Base-by-base conservation (phyloP, 169 alveolate genomes). In the Plasmodium gallinaceum region DNA sequence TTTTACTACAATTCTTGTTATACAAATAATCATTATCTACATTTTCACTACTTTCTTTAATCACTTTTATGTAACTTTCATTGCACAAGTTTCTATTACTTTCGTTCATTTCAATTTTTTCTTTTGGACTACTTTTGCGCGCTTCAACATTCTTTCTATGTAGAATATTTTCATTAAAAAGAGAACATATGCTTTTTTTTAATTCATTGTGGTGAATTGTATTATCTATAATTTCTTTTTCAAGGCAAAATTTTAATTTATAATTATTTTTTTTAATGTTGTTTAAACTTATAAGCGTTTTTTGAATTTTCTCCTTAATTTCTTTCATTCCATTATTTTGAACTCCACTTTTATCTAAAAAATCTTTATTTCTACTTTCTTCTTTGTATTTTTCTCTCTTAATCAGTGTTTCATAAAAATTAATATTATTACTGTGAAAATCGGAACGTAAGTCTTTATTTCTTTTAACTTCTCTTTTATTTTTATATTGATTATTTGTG, bases 381-480 rank as follows among this genome's bases (percentile, higher is more conserved):
- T 32, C 80, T 60, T 61, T 83, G 45, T 54, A 46, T n/a, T 20
- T 22, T 68, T 51, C 71, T 18, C n/a, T 66, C 51, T 75, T 87
- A 91, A 83, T 85, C 90, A 54, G 62, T 22, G 88, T 90, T 62
- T 52, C 88, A 68, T 61, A 91, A 91, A 62, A 91, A 69, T 71
- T 83, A 39, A 83, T 72, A 83, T 83, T 83, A 43, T 83, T 83
- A 71, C 91, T 83, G 46, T 66, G 65, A 51, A 83, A 83, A 20
- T 83, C 62, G 52, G 52, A 16, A 68, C 62, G 80, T 20, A 60
- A 37, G 26, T 69, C 85, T 26, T 72, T 57, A 60, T 54, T 83
- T 68, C 22, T 69, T 48, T 83, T 83, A 22, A 83, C 24, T 20
- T 68, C 61, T 20, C 66, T 83, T 39, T 83, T 83, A 68, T 51